A percentile compares a stretch with the other conserved stretches of the same genome.
Evolutionary conservation across 148 eudicot species (phyloP).

Genomic region (Simmondsia chinensis): DNA sequence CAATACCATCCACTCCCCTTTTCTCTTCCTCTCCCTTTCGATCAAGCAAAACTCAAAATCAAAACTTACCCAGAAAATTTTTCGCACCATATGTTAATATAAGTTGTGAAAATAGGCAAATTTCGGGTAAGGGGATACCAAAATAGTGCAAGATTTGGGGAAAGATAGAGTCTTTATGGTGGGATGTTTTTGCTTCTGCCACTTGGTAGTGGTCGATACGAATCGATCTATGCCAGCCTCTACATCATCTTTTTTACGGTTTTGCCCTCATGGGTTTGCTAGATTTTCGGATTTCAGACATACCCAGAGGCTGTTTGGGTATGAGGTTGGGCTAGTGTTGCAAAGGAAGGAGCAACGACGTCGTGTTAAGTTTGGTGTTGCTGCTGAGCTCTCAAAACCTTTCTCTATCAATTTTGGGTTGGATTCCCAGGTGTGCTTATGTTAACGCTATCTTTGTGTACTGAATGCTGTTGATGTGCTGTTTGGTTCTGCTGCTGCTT

Average conservation of each 20-base stretch:
- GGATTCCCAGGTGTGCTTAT: conserved; percentile 51
- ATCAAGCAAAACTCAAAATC: no score
- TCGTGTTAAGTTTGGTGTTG: conserved; percentile 32
- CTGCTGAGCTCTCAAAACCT: conserved; percentile 47
- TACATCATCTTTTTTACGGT: conserved; percentile 8
- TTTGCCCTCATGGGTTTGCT: conserved; percentile 14
- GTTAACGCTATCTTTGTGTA: neutral
- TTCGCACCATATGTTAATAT: no score
- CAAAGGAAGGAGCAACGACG: conserved; percentile 27
- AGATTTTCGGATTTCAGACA: conserved; percentile 20
- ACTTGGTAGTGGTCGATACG: conserved; percentile 26
- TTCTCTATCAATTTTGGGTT: conserved; percentile 43
- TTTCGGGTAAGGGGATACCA: no score
- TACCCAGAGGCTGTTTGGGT: conserved; percentile 20
- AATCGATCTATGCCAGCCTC: conserved; percentile 16
- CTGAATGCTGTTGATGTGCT: neutral
- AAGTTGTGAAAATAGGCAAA: no score
- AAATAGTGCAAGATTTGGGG: no score
- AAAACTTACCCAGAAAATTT: no score
- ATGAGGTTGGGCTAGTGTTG: conserved; percentile 20
- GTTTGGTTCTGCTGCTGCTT: neutral
- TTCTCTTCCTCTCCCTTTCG: no score
- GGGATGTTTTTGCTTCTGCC: conserved; percentile 16
- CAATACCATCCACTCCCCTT: no score
- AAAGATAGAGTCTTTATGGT: conserved; percentile 17